Base-by-base conservation (phyloP, 2,329 filamentous ascomycete species). In the Sarocladium oryzae region DNA sequence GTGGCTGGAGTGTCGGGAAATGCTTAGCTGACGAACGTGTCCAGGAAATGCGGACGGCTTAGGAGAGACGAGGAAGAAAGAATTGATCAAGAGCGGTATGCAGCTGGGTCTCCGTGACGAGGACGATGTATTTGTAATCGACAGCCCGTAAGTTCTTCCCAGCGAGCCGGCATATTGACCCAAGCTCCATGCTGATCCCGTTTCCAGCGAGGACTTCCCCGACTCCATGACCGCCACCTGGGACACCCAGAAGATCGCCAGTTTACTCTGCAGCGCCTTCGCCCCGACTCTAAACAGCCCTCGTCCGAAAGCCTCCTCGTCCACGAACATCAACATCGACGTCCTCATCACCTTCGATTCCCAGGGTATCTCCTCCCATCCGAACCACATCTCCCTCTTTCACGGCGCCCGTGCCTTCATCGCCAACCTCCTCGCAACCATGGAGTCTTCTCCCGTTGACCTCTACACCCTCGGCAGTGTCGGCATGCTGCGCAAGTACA, bases 311-410 rank as follows among this genome's bases (percentile, higher is more conserved):
- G 57, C 66, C 51, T 63, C 64, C 55, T 40, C n/a, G n/a, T n/a
- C 60, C 18, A 57, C 65, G 20, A 61, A 64, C 7, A 72, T 76
- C 49, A 76, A 73, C 50, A 89, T 95, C 63, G 89, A 96, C 68
- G 79, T 86, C 24, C 78, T 99, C 58, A 75, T 99, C 57, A 99
- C 93, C 26, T 99, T 99, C 64, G 93, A 99, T 71, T 64, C 69
- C n/a, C 57, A 70, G 46, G 93, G 93, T 53, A 77, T 99, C 46
- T 96, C 89, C 53, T 81, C 81, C 38, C 93, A 99, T 69, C 89
- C 90, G 20, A 99, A 99, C 73, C 93, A 99, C 72, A 86, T 88
- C 56, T 90, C 90, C 5, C 80, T 97, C 8, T 90, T 90, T 71
- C 78, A 88, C 66, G 93, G 92, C 52, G 88, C 89, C 6, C 78